A percentile compares a stretch with the other conserved stretches of the same genome.
Evolutionary conservation across 2,329 filamentous ascomycete species (phyloP).

Genomic region (Colletotrichum orchidophilum): DNA sequence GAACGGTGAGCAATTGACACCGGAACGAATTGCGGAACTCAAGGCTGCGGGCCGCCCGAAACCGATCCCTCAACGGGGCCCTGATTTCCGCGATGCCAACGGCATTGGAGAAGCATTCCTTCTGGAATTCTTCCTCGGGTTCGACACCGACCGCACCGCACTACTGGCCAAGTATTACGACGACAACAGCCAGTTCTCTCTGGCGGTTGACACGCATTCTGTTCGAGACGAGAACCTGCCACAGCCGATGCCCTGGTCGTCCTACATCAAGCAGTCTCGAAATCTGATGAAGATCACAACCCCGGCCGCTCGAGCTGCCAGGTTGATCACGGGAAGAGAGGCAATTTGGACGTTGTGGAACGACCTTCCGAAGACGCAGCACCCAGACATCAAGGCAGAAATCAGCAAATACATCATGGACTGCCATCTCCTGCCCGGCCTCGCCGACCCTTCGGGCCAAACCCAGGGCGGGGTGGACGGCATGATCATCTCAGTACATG

Average conservation of each 20-base stretch:
- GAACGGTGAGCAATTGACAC: constrained; percentile 78
- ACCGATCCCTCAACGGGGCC: constrained; percentile 69
- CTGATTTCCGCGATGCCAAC: constrained; percentile 78
- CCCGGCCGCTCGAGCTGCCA: constrained; percentile 67
- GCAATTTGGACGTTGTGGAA: constrained; percentile 76
- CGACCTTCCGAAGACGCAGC: constrained; percentile 75
- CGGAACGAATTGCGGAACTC: constrained; percentile 71
- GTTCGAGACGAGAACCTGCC: constrained; percentile 58
- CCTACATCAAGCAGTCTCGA: constrained; percentile 80
- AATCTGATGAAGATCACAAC: constrained; percentile 78
- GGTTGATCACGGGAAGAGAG: constrained; percentile 71
- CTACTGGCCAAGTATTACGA: constrained; percentile 79
- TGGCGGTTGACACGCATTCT: constrained; percentile 73
- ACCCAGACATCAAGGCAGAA: constrained; percentile 75
- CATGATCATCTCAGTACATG: constrained; percentile 81
- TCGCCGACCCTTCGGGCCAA: constrained; percentile 75
- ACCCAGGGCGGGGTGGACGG: constrained; percentile 75
- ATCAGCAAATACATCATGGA: constrained; percentile 83
- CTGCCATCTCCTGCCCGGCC: constrained; percentile 76
- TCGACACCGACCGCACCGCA: constrained; percentile 74
- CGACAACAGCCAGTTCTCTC: constrained; percentile 76
- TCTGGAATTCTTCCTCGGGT: constrained; percentile 76
- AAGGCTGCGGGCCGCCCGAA: constrained; percentile 60
- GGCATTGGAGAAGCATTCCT: constrained; percentile 81
- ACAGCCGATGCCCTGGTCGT: constrained; percentile 69